Percentiles rank a stretch among this genome's conserved stretches.
These are phyloP conservation scores for Coemansia sp. DNA, from an alignment of 192 early-diverging fungal species.

Conservation along the genomic window DNA sequence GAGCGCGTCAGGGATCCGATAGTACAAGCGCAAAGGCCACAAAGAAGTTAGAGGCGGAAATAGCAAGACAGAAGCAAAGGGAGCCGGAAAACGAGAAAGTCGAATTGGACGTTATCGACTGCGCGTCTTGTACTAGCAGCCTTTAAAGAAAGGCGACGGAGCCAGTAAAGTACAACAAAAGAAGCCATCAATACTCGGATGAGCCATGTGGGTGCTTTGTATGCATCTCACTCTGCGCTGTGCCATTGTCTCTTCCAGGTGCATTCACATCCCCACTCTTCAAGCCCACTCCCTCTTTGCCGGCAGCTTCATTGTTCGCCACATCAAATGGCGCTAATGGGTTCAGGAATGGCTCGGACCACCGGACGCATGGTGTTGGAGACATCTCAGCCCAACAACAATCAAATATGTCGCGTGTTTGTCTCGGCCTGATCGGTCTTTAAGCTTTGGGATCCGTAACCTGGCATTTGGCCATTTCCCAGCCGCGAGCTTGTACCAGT, in stretches of 20 bases:
- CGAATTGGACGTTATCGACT: background rate
- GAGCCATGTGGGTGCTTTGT: conserved; percentile 1
- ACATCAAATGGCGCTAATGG: background rate
- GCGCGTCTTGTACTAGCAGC: background rate
- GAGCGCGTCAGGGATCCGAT: background rate
- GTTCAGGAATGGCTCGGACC: background rate
- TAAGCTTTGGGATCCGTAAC: background rate
- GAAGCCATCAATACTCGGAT: background rate
- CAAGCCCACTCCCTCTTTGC: background rate
- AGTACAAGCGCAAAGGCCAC: background rate
- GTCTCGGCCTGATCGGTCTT: background rate
- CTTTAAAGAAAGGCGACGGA: background rate
- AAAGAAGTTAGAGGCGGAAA: background rate
- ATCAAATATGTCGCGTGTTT: background rate
- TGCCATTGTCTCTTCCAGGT: conserved; percentile 1
- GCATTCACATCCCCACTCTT: conserved; percentile 6
- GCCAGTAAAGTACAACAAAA: background rate
- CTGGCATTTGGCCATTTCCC: no score
- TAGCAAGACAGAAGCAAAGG: background rate
- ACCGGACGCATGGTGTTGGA: conserved; percentile 3
- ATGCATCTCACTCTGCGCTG: background rate
- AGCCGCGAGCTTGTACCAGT: background rate
- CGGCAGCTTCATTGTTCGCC: background rate
- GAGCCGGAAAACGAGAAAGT: background rate
- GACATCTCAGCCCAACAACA: background rate